Evolutionary conservation across 2,329 filamentous ascomycete genomes (phyloP).

Genomic region (Chalara sp.): DNA sequence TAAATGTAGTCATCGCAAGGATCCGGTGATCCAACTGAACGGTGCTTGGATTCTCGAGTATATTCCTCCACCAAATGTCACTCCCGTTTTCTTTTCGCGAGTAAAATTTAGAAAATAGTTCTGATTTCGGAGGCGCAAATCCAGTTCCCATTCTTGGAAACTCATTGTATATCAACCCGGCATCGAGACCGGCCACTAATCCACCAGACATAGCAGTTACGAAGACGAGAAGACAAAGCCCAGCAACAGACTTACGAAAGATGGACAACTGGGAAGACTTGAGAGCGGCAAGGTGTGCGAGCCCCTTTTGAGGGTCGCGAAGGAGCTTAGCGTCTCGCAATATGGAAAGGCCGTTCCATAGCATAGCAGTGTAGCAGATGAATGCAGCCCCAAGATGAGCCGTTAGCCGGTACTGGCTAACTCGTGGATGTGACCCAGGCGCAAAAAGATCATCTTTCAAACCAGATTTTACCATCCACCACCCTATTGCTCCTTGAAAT

Average conservation of each 20-base stretch:
- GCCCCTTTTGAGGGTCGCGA: conserved; percentile 55
- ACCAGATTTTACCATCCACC: conserved; percentile 99
- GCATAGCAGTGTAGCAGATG: conserved; percentile 88
- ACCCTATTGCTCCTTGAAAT: conserved; percentile 91
- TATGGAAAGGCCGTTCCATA: conserved; percentile 79
- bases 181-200: conserved; percentile 89
- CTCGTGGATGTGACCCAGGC: conserved; percentile 81
- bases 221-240: conserved; percentile 72
- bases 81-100: conserved; percentile 67
- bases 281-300: conserved; percentile 54
- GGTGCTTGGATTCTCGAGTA: conserved; percentile 91
- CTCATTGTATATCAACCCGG: conserved; percentile 97
- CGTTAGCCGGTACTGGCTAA: conserved; percentile 89
- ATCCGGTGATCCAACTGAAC: conserved; percentile 96
- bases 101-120: conserved; percentile 85
- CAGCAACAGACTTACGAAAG: conserved; percentile 68
- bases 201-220: conserved; percentile 88
- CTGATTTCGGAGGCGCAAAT: conserved; percentile 70
- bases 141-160: conserved; percentile 93
- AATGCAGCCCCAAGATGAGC: conserved; percentile 89
- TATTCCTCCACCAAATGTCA: conserved; percentile 94
- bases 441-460: conserved; percentile 94
- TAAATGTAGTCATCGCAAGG: conserved; percentile 83
- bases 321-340: conserved; percentile 71
- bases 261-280: conserved; percentile 59